Evolutionary conservation across 2,329 filamentous ascomycete genomes (phyloP).

Genomic region (Clarireedia hainanense): DNA sequence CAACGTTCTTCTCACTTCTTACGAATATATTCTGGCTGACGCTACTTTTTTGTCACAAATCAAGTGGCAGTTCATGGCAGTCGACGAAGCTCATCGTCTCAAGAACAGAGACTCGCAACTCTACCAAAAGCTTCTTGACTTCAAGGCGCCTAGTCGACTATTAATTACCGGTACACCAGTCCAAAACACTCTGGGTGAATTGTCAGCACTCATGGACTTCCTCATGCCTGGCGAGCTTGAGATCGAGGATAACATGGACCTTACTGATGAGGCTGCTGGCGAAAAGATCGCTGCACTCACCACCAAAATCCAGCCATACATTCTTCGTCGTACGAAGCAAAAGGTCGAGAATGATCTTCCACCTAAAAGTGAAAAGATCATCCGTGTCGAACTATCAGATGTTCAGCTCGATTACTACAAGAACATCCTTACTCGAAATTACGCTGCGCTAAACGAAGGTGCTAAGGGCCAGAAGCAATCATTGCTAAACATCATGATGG

Average conservation of each 20-base stretch:
- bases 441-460: constrained; percentile 85
- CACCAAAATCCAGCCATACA: constrained; percentile 82
- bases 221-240: constrained; percentile 89
- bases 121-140: constrained; percentile 76
- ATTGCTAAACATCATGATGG: constrained; percentile 98
- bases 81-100: constrained; percentile 92
- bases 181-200: constrained; percentile 90
- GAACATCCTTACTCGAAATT: constrained; percentile 95
- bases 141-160: constrained; percentile 80
- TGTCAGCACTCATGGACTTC: constrained; percentile 91
- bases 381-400: constrained; percentile 93
- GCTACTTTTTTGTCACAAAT: constrained; percentile 77
- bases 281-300: constrained; percentile 82
- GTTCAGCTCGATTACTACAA: constrained; percentile 98
- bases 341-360: constrained; percentile 95
- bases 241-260: constrained; percentile 86
- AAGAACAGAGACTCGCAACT: constrained; percentile 96
- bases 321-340: constrained; percentile 91
- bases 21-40: constrained; percentile 90
- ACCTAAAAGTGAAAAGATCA: constrained; percentile 97
- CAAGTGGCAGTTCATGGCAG: constrained; percentile 95
- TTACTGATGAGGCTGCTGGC: constrained; percentile 73
- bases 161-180: constrained; percentile 96
- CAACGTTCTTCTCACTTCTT: constrained; percentile 94
- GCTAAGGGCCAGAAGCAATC: constrained; percentile 89